Percentiles rank a stretch among this genome's conserved stretches.
These are phyloP conservation scores for Psilocybe cyanescens DNA, from an alignment of 768 basidiomycete genomes.

Conservation along the genomic window DNA sequence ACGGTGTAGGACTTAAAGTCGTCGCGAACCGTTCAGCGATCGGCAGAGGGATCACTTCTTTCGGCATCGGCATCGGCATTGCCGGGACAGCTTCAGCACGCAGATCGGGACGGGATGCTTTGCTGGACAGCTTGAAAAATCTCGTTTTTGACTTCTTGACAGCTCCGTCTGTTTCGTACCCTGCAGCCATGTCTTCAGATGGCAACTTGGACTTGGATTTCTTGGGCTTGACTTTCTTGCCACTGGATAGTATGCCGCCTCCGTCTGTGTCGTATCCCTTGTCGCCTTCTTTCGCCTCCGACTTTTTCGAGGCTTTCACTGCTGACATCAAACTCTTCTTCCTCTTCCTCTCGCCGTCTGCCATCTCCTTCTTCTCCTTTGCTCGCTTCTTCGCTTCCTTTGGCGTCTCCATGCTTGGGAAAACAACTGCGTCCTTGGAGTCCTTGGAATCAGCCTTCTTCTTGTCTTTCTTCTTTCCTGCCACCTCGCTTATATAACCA, in stretches of 20 bases:
- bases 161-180: slow-evolving; percentile 44
- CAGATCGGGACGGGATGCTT: slow-evolving; percentile 40
- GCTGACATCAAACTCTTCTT: slow-evolving; percentile 35
- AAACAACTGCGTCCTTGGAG: slow-evolving; percentile 9
- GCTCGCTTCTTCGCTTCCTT: slow-evolving; percentile 32
- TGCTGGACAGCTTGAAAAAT: slow-evolving; percentile 48
- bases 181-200: slow-evolving; percentile 24
- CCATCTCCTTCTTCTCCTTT: slow-evolving; percentile 29
- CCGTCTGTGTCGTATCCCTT: slow-evolving; percentile 36
- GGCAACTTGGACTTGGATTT: slow-evolving; percentile 27
- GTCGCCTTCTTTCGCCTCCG: slow-evolving; percentile 19
- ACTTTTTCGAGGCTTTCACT: slow-evolving; percentile 15
- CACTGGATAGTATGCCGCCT: slow-evolving; percentile 8
- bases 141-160: slow-evolving; percentile 42
- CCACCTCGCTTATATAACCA: slow-evolving; percentile 49
- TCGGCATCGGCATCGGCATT: slow-evolving; percentile 21
- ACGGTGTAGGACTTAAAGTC: slow-evolving; percentile 19
- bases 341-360: slow-evolving; percentile 37
- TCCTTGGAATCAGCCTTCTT: slow-evolving; percentile 16
- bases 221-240: slow-evolving; percentile 28
- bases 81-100: slow-evolving; percentile 28
- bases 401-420: slow-evolving; percentile 12
- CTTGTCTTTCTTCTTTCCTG: slow-evolving; percentile 27
- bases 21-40: slow-evolving; percentile 54
- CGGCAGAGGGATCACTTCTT: slow-evolving; percentile 40